Conservation (phyloP, 2,329 filamentous ascomycete species). For the Aspergillus aculeatus region DNA sequence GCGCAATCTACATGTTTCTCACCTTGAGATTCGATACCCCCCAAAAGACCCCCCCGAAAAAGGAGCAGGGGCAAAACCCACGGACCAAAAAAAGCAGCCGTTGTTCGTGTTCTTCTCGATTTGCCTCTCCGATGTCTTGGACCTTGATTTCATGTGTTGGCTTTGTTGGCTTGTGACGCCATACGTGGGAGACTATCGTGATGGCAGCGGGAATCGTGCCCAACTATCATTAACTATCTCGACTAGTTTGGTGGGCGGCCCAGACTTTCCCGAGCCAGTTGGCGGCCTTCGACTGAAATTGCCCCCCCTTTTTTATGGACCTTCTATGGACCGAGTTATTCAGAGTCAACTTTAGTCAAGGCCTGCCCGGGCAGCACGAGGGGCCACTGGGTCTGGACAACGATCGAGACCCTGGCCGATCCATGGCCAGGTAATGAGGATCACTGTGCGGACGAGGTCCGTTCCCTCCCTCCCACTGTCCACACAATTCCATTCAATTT, state of each 20-base stretch:
- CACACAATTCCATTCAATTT: background rate
- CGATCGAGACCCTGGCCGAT: constrained; percentile 21
- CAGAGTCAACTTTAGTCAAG: background rate
- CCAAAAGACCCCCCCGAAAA: background rate
- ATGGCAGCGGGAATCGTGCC: background rate
- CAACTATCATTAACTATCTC: background rate
- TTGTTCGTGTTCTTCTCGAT: background rate
- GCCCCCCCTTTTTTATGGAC: constrained; percentile 1
- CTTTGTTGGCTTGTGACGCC: background rate
- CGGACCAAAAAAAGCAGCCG: background rate
- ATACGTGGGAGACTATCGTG: background rate
- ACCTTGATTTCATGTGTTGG: background rate
- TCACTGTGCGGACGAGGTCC: constrained; percentile 3
- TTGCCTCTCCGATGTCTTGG: background rate
- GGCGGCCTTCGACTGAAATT: background rate
- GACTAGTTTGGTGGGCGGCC: background rate
- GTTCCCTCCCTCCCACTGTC: background rate
- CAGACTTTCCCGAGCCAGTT: background rate
- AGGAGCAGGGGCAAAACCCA: background rate
- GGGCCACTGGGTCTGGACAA: constrained; percentile 13
- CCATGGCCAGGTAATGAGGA: constrained; percentile 14
- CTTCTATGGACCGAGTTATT: background rate
- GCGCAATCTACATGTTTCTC: background rate
- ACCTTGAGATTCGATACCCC: background rate
- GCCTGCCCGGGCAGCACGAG: constrained; percentile 9